Base-by-base conservation (phyloP, 148 eudicot species). In the Rhododendron vialii region DNA sequence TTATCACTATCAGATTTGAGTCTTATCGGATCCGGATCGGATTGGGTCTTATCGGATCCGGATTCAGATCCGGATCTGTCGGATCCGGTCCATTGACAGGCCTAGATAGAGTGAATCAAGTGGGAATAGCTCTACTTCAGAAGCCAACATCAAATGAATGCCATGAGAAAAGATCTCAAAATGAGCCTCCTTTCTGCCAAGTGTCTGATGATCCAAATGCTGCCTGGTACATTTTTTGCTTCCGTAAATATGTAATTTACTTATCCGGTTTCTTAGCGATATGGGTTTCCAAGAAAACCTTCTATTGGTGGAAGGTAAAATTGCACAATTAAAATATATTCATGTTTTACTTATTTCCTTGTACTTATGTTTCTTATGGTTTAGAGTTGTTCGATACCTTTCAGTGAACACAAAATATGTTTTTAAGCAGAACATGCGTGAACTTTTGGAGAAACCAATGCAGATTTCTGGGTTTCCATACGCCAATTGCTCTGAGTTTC, bases 111-210 rank as follows among this genome's bases (percentile, higher is more conserved):
- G 63, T 93, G 86, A 92, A 94, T 85, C 89, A 84, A 86, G 93
- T 93, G 14, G 90, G 91, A 57, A 93, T 89, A 48, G 98, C 95
- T 86, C 87, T 94, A 85, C 93, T 88, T 89, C 85, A 89, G 75
- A 94, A 94, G 86, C 98, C 98, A 51, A 87, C 88, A 15, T 84
- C 94, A 86, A 93, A 93, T 87, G 92, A 92, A n/a, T 94, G 98
- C 89, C 93, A 94, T 87, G 91, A 89, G 87, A 87, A 85, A 41
- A 92, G 98, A 90, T 24, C 83, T 10, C 77, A 57, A 83, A 89
- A 87, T 82, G 89, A 86, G 53, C 93, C 94, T 45, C 93, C 91
- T 59, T 63, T 91, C 74, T 92, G 92, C 87, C 61, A 89, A 88
- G 89, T 88, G 82, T 88, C 90, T 67, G 92, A 91, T 84, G 92